phyloP scores from a whole-genome alignment of 2,329 filamentous ascomycete species.

The Eutypa lata region DNA sequence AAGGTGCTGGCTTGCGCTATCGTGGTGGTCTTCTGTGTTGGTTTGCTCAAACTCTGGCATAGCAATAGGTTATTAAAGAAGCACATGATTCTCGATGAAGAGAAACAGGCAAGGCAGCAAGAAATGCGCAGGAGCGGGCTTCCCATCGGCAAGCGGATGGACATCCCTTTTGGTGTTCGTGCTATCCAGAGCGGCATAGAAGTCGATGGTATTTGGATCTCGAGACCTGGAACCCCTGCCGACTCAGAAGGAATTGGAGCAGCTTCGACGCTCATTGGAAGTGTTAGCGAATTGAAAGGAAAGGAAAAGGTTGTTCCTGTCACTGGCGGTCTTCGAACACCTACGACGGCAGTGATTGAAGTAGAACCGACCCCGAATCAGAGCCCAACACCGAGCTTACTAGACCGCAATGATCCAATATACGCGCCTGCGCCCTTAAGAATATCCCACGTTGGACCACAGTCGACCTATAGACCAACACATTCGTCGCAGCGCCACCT shows the following conservation, averaged over 20 bases:
- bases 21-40: conserved; percentile 64
- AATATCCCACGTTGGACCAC: conserved; percentile 9
- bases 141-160: conserved; percentile 41
- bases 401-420: conserved; percentile 15
- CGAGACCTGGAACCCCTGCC: conserved; percentile 43
- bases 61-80: conserved; percentile 53
- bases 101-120: conserved; percentile 53
- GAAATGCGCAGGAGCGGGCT: conserved; percentile 57
- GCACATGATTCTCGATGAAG: conserved; percentile 63
- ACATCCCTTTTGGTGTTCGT: conserved; percentile 81
- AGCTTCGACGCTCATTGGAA: conserved; percentile 19
- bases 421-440: conserved; percentile 7
- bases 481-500: conserved; percentile 13
- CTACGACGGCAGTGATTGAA: conserved; percentile 16
- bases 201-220: conserved; percentile 82
- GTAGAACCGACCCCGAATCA: conserved; percentile 21
- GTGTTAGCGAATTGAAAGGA: conserved; percentile 19
- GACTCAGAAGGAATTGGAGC: conserved; percentile 20
- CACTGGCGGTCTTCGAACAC: conserved; percentile 7
- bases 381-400: conserved; percentile 21
- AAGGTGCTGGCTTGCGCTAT: conserved; percentile 74
- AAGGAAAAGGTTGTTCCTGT: conserved; percentile 22
- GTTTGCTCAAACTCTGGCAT: conserved; percentile 65
- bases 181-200: conserved; percentile 81
- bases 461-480: conserved; percentile 20